Conservation (phyloP, 1,139 yeast genomes). For the Kodamaea sp. region DNA sequence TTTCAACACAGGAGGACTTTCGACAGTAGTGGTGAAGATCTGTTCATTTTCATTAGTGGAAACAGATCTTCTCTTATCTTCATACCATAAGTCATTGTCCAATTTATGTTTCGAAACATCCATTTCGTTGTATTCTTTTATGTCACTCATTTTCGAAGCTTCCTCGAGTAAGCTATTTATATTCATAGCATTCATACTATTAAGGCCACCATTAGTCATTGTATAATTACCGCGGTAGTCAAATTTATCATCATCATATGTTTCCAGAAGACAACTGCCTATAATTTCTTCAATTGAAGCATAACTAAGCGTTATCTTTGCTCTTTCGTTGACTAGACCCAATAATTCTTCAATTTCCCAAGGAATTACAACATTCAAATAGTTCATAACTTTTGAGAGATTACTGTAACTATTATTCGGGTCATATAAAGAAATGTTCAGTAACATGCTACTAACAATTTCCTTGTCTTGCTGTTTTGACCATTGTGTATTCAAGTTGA, state of each 20-base stretch:
- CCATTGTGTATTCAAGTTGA: conserved; percentile 10
- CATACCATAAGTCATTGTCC: background rate
- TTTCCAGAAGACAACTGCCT: conserved; percentile 55
- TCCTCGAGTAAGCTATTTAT: conserved; percentile 3
- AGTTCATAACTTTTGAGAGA: conserved; percentile 40
- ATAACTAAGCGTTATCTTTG: conserved; percentile 50
- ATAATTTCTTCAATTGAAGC: conserved; percentile 63
- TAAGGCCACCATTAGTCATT: background rate
- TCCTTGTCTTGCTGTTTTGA: background rate
- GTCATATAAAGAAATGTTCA: conserved; percentile 14
- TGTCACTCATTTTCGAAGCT: conserved; percentile 2
- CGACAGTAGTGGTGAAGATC: background rate
- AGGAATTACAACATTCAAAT: conserved; percentile 47
- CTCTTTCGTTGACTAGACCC: conserved; percentile 57
- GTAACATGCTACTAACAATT: background rate
- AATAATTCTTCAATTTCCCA: conserved; percentile 59
- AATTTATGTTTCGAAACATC: conserved; percentile 1
- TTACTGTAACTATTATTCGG: conserved; percentile 29
- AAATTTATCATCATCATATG: conserved; percentile 6
- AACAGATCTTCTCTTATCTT: conserved; percentile 3
- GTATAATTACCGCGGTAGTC: background rate
- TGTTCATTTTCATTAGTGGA: conserved; percentile 1
- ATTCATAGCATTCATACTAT: background rate
- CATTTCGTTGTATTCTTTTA: background rate
- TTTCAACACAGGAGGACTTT: background rate